A percentile compares a stretch with the other conserved stretches of the same genome.
These are phyloP conservation scores for Thelonectria blattea DNA, from an alignment of 2,329 filamentous ascomycete genomes.

Conservation along the genomic window DNA sequence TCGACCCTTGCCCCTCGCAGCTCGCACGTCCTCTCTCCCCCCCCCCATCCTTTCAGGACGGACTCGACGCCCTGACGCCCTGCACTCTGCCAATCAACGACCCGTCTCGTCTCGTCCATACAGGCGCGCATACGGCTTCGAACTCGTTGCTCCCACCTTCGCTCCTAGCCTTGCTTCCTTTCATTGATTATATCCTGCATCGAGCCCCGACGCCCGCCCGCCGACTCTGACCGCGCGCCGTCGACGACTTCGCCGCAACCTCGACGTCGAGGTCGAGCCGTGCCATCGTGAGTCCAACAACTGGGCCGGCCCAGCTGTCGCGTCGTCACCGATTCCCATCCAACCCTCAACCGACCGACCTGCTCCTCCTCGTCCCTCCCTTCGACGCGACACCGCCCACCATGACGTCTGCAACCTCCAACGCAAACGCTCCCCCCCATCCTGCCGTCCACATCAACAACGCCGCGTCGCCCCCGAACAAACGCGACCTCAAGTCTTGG, in stretches of 20 bases:
- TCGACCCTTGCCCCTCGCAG: conserved; percentile 11
- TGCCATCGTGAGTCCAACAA: conserved; percentile 37
- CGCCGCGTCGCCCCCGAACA: conserved; percentile 75
- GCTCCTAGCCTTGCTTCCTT: conserved; percentile 28
- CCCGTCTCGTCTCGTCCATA: conserved; percentile 33
- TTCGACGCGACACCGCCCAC: conserved; percentile 26
- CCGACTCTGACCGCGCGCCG: conserved; percentile 24
- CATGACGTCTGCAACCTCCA: conserved; percentile 47
- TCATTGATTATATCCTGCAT: conserved; percentile 24
- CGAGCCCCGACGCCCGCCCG: conserved; percentile 15
- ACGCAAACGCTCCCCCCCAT: conserved; percentile 42
- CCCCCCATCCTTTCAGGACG: conserved; percentile 27
- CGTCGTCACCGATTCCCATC: conserved; percentile 25
- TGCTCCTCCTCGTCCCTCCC: conserved; percentile 11
- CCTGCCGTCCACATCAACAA: conserved; percentile 42
- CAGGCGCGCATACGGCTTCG: conserved; percentile 32
- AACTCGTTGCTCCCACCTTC: conserved; percentile 31
- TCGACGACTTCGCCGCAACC: conserved; percentile 19
- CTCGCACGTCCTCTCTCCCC: conserved; percentile 11
- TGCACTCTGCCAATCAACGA: conserved; percentile 40
- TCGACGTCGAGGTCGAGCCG: conserved; percentile 32
- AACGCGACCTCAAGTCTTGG: conserved; percentile 91
- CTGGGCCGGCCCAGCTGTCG: conserved; percentile 39
- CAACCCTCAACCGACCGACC: conserved; percentile 17
- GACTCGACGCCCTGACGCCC: conserved; percentile 35